Conservation (phyloP, 257 asterid species). For the Solanum boliviense region DNA sequence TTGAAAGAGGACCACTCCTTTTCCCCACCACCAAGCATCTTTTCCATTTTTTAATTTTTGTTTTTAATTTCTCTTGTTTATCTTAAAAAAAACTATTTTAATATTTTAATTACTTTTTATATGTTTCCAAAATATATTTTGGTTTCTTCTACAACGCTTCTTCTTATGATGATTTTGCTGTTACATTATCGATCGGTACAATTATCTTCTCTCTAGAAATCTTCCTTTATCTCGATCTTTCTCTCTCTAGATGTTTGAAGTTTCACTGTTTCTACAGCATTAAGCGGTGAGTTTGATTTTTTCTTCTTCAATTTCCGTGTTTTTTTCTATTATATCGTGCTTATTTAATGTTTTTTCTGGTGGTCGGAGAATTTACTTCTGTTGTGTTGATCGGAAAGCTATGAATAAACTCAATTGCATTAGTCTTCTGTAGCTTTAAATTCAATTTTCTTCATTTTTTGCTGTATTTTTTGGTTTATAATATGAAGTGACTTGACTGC, state of each 20-base stretch:
- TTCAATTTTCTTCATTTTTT: neutral
- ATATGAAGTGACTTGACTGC: neutral
- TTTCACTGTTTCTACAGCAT: neutral
- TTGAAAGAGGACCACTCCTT: constrained; percentile 5
- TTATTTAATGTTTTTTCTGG: neutral
- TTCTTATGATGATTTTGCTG: constrained; percentile 38
- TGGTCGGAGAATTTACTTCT: neutral
- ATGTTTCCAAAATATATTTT: constrained; percentile 9
- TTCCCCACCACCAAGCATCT: constrained; percentile 16
- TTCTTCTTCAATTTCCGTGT: neutral
- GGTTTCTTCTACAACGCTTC: constrained; percentile 61
- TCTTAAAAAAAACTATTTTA: neutral
- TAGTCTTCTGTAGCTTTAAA: neutral
- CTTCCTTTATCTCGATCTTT: neutral
- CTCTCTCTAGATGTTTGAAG: constrained; percentile 24
- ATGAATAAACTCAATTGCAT: neutral
- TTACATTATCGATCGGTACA: constrained; percentile 31
- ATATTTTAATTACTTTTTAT: neutral
- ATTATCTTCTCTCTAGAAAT: constrained; percentile 9
- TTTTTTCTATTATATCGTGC: neutral
- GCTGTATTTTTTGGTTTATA: neutral
- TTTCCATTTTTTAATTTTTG: neutral
- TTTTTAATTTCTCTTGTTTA: neutral
- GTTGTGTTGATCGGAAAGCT: neutral
- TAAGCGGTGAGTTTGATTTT: neutral